Evolutionary conservation across 73 alveolate species (phyloP), one percentile per base, ranked within the genome.

Genomic region (Blepharisma stoltei): DNA sequence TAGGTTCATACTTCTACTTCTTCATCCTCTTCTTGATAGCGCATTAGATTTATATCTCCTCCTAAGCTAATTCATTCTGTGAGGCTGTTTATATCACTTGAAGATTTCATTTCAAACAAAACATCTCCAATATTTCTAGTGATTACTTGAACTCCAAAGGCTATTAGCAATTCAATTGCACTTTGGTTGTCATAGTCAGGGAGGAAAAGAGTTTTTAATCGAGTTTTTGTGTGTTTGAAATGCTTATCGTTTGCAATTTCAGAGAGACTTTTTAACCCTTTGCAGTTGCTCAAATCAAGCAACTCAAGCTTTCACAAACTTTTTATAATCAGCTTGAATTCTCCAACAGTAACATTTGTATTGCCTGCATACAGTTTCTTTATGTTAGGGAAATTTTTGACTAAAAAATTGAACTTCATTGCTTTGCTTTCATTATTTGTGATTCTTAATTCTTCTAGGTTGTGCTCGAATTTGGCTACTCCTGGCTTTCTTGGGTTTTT

Each of bases 361-460:
- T 60, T 60, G 1, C 73, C 73, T 20, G 73, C 73, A 60, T 60
- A 60, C 0, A 60, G 45, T 5, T 25, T 60, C 18, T 14, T 25
- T 25, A 60, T 14, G 5, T 60, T 60, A 1, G 73, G 73, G 45
- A 18, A 60, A 20, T 14, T 25, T 18, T n/a, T 25, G 23, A 25
- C 73, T 18, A 60, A 25, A 60, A 38, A n/a, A 9, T 60, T 38
- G 5, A 14, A 60, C 2, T 38, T 38, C 18, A 60, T n/a, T n/a
- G 14, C 14, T 14, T 14, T 38, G 2, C 46, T 60, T 25, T 9
- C 18, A 25, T 60, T 60, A 25, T 60, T 60, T 9, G 73, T 60
- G 5, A 60, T 18, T 60, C 73, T 60, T 14, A 60, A 25, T 60
- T 60, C 73, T 60, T 60, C 73, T 20, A 60, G 47, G 49, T 60